Evolutionary conservation across 1,139 yeast species (phyloP).

Genomic region (Saccharomyces hybrid): DNA sequence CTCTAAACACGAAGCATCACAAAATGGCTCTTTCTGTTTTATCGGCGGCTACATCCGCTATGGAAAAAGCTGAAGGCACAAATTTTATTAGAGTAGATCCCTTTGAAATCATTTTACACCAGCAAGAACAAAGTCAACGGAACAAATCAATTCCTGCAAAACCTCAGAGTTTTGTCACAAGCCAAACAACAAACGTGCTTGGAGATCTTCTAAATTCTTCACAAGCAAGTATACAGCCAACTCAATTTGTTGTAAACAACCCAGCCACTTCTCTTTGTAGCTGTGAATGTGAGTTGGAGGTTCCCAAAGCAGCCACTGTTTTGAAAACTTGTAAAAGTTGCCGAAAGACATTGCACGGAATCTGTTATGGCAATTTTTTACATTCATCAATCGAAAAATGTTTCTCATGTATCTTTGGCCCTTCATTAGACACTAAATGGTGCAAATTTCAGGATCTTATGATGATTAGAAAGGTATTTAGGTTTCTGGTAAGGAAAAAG

Average conservation of each 20-base stretch:
- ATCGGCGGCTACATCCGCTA: constrained; percentile 14
- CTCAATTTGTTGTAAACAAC: constrained; percentile 22
- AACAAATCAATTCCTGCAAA: not conserved
- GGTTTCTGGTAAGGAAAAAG: constrained; percentile 14
- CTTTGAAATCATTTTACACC: constrained; percentile 16
- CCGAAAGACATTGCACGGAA: constrained; percentile 24
- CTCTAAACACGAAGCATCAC: constrained; percentile 25
- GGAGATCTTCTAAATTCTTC: constrained; percentile 27
- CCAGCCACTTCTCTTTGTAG: constrained; percentile 1
- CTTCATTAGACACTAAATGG: constrained; percentile 13
- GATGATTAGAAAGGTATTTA: constrained; percentile 29
- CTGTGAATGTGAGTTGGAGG: constrained; percentile 31
- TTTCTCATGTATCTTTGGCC: constrained; percentile 26
- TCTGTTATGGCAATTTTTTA: constrained; percentile 28
- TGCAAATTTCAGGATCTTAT: constrained; percentile 22
- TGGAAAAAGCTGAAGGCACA: constrained; percentile 5
- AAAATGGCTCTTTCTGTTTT: constrained; percentile 21
- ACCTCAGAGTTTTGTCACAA: constrained; percentile 10
- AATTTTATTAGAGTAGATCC: constrained; percentile 28
- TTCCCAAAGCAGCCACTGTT: constrained; percentile 12
- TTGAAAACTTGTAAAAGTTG: constrained; percentile 26
- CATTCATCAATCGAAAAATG: constrained; percentile 19
- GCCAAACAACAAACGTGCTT: constrained; percentile 32
- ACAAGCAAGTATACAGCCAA: constrained; percentile 22
- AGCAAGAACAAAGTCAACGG: constrained; percentile 5